Evolutionary conservation across 257 asterid genomes (phyloP), one percentile per base, ranked within the genome.

Genomic region (Marsdenia floribunda): DNA sequence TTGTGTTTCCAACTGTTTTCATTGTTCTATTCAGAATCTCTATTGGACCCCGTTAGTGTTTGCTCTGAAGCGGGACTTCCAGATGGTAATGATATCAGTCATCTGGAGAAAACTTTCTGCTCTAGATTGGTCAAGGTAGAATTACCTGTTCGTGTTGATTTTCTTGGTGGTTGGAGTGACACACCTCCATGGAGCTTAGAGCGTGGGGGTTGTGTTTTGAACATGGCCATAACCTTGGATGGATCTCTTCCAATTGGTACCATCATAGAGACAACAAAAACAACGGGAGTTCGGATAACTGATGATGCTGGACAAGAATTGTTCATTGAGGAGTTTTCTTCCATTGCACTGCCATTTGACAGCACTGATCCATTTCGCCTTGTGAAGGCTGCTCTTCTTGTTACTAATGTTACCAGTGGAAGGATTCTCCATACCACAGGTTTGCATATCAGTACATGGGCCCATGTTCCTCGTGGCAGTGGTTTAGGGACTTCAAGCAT

Each of bases 161-260:
- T 95, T 84, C 96, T 85, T 54, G 99, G 99, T 65, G 98, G 98
- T 53, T 95, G 99, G 99, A 95, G 98, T 70, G 98, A 95, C 77
- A 92, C 96, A 74, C 99, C 96, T 80, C 98, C 98, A 22, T 94
- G 99, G 98, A 95, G 98, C 86, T 86, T 90, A 86, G 97, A 95
- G 82, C 99, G 98, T 70, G 88, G 89, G 35, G 99, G 99, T 47
- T 90, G 96, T 63, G 98, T 92, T 75, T 83, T 95, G 75, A 92
- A 95, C 87, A 90, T 92, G 98, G 99, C 99, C 79, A 90, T 95
- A 78, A 86, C 83, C 59, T 74, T 90, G 71, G 91, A 82, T 80
- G 86, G 86, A 73, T 90, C 93, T 38, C 97, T 88, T 83, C 98
- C 97, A 22, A 84, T 92, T 74, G 96, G 98, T 77, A 77, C 98